phyloP scores from a whole-genome alignment of 371 early-diverging fungal species.

The Mucor racemosus region DNA sequence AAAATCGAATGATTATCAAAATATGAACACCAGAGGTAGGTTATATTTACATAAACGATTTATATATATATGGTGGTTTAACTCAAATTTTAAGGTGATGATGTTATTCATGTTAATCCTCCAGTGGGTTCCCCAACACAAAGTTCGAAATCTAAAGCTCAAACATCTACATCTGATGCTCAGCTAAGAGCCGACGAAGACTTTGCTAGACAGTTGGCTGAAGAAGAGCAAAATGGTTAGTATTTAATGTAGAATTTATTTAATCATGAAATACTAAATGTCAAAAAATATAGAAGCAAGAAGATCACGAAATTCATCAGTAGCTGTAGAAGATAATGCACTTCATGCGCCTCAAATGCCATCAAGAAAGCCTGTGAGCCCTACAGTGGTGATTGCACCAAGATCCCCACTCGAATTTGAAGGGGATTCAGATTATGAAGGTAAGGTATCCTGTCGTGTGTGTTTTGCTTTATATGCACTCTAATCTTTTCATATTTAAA shows the following conservation, averaged over 20 bases:
- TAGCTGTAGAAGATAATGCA: not conserved
- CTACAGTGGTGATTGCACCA: slow-evolving; percentile 27
- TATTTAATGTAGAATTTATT: not conserved
- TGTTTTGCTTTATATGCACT: not conserved
- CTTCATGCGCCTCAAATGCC: slow-evolving; percentile 17
- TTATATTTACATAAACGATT: not conserved
- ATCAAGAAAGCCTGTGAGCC: slow-evolving; percentile 8
- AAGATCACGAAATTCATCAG: slow-evolving; percentile 13
- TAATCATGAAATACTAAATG: not conserved
- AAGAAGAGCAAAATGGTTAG: slow-evolving; percentile 29
- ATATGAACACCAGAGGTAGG: not conserved
- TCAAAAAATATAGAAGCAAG: not conserved
- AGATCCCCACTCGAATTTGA: slow-evolving; percentile 29
- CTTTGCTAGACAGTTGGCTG: slow-evolving; percentile 45
- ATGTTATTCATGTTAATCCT: slow-evolving; percentile 35
- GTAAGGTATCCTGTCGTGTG: not conserved
- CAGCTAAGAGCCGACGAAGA: slow-evolving; percentile 53
- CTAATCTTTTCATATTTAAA: not conserved
- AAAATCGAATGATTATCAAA: slow-evolving; percentile 1
- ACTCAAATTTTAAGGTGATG: slow-evolving; percentile 8
- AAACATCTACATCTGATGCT: slow-evolving; percentile 32
- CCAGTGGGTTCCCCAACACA: not conserved
- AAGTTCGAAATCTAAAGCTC: not conserved
- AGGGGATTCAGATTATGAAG: slow-evolving; percentile 33
- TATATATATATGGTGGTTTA: not conserved